phyloP scores from a whole-genome alignment of 164 flowering plant genomes.

The Macadamia tetraphylla region DNA sequence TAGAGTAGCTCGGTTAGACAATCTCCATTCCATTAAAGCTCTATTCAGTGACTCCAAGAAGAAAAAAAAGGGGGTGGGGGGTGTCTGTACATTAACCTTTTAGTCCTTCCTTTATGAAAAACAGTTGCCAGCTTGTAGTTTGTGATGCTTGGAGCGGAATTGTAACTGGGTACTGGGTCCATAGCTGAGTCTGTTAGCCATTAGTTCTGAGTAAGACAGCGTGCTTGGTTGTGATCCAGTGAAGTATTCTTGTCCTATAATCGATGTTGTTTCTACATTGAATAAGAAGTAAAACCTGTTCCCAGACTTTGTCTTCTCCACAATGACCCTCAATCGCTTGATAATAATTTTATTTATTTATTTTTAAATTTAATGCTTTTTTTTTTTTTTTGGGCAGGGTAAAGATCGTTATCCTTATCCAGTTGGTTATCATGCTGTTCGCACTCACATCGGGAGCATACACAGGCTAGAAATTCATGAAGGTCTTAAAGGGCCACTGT shows the following conservation, averaged over 20 bases:
- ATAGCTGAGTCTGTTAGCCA: background rate
- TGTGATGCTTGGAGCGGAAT: too few relatives aligned
- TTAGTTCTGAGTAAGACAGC: background rate
- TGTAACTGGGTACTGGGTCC: too few relatives aligned
- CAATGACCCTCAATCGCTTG: background rate
- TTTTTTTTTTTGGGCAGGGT: conserved; percentile 57
- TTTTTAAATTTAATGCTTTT: background rate
- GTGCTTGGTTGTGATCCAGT: background rate
- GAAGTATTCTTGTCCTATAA: background rate
- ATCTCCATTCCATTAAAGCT: background rate
- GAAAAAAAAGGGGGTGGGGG: too few relatives aligned
- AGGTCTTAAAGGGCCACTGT: conserved; percentile 81
- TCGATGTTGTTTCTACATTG: background rate
- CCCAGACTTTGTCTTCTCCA: background rate
- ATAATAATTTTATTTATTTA: background rate
- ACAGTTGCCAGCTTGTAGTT: too few relatives aligned
- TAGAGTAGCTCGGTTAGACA: background rate
- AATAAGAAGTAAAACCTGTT: background rate
- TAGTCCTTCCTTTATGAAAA: too few relatives aligned
- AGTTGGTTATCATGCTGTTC: conserved; percentile 74
- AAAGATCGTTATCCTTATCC: conserved; percentile 96
- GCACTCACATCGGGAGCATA: conserved; percentile 51
- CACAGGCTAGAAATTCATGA: conserved; percentile 69
- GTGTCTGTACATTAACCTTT: too few relatives aligned
- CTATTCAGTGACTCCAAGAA: background rate